Base-by-base conservation (phyloP, 345 rosid species). In the Murraya koenigii region DNA sequence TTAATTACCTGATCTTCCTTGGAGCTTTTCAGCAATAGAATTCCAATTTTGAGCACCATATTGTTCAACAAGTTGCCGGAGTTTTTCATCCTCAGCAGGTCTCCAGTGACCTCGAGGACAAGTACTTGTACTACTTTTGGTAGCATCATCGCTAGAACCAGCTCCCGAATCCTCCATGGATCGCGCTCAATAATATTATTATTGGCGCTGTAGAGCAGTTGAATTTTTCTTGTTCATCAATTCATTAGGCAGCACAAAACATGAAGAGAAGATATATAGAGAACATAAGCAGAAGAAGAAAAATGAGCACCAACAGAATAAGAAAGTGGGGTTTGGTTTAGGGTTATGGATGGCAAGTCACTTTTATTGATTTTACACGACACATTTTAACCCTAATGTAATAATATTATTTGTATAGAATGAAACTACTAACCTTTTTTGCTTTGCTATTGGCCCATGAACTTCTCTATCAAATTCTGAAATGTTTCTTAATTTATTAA, bases 311-410 rank as follows among this genome's bases (percentile, higher is more conserved):
- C 74, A 69, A 69, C 60, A 44, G 77, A 79, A 81, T 71, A 83
- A 76, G 83, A 84, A 84, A 86, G 88, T 80, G 80, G 86, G 87
- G 85, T 86, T 52, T 71, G 88, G 87, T 89, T 89, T 84, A 84
- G 88, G 93, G 86, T 85, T 90, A 78, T 83, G 83, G 95, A 85
- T 89, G 89, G 78, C 62, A 80, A 85, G 95, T 91, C 95, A 83
- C 95, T 91, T 89, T 91, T 86, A 87, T 89, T 89, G 89, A 82
- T 83, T 91, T 86, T 82, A 82, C 92, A 91, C 90, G 95, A 86
- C 90, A 85, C 75, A 79, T 79, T 72, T 60, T 75, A 82, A 75
- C 75, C 80, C 82, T 55, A 28, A 19, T 32, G 20, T 64, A 33
- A 30, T 33, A 52, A 15, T 56, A n/a, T 67, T 60, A 36, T 49